Evolutionary conservation across 139 green algal species (phyloP).

Genomic region (Desmodesmus armatus): DNA sequence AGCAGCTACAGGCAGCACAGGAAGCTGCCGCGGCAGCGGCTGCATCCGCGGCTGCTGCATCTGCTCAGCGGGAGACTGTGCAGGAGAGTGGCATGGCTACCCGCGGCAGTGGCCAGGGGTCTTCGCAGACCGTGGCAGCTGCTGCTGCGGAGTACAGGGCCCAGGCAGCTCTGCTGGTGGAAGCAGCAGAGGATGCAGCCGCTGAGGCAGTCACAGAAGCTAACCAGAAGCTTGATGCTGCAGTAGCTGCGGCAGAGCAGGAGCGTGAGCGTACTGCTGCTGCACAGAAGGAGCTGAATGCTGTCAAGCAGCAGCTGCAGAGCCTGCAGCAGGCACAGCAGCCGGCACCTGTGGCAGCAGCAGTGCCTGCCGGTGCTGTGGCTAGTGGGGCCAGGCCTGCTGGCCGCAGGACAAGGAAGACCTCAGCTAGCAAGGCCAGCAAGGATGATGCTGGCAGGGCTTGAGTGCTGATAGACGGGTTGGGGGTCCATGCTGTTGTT

Average conservation of each 20-base stretch:
- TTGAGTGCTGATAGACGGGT: not conserved
- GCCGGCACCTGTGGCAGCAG: slow-evolving; percentile 6
- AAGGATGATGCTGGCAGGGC: not conserved
- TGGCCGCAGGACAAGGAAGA: slow-evolving; percentile 12
- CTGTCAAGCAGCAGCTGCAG: not conserved
- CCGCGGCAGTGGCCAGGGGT: no score
- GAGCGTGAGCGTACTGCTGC: slow-evolving; percentile 1
- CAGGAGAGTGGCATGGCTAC: no score
- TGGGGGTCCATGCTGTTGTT: no score
- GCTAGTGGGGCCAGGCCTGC: not conserved
- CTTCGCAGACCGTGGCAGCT: slow-evolving; percentile 8
- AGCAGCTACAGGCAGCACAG: not conserved
- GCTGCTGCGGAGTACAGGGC: not conserved
- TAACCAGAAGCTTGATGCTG: slow-evolving; percentile 21
- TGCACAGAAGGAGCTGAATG: not conserved
- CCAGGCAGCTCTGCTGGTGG: slow-evolving; percentile 30
- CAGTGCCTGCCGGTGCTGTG: slow-evolving; percentile 3
- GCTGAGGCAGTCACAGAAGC: slow-evolving; percentile 13
- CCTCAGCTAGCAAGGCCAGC: slow-evolving; percentile 17
- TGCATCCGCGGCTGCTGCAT: not conserved
- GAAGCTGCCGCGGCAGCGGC: not conserved
- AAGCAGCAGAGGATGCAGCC: slow-evolving; percentile 32
- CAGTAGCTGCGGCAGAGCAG: slow-evolving; percentile 15
- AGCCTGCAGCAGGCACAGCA: not conserved
- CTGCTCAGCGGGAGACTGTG: no score